Evolutionary conservation across 2,329 filamentous ascomycete genomes (phyloP), one percentile per base, ranked within the genome.

Genomic region (Colletotrichum noveboracense): DNA sequence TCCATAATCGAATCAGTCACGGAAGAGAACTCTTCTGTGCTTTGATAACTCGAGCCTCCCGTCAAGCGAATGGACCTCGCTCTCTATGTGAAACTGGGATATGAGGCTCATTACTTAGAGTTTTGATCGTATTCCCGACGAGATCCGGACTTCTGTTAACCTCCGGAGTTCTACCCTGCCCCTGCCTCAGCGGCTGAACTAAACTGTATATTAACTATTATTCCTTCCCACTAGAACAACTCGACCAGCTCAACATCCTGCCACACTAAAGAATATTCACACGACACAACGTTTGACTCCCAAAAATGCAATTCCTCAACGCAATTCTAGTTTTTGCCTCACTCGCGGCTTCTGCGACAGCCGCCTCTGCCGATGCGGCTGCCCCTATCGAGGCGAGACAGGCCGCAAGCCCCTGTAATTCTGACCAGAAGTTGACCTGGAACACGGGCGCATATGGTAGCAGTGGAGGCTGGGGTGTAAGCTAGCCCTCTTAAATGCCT

Each of bases 1-100:
- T 6, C 3, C 18, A n/a, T 1, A n/a, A 12, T 12, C 38, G 5
- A 48, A 0, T 3, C 38, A 48, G 9, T 2, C 38, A n/a, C 18
- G 1, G 18, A n/a, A n/a, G 18, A 48, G 18, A n/a, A n/a, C 0
- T 0, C 3, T 48, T 48, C 0, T 2, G 18, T 48, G 18, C 18
- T n/a, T n/a, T 48, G 18, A 8, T 18, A 48, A 10, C 18, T 18
- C 38, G 38, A n/a, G 18, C 18, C 8, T 48, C 18, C 38, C 38
- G 38, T 48, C 4, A 48, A 3, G 18, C n/a, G 38, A 48, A 48
- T 48, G 38, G 38, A 12, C 5, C 18, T n/a, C 38, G 18, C 38
- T 18, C 38, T 18, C 18, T n/a, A 48, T 48, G 12, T 56, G 52
- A 56, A 28, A 56, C 21, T 24, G 1, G 24, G 52, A 56, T 12